phyloP scores from a whole-genome alignment of 768 basidiomycete genomes.

The Pisolithus orientalis region DNA sequence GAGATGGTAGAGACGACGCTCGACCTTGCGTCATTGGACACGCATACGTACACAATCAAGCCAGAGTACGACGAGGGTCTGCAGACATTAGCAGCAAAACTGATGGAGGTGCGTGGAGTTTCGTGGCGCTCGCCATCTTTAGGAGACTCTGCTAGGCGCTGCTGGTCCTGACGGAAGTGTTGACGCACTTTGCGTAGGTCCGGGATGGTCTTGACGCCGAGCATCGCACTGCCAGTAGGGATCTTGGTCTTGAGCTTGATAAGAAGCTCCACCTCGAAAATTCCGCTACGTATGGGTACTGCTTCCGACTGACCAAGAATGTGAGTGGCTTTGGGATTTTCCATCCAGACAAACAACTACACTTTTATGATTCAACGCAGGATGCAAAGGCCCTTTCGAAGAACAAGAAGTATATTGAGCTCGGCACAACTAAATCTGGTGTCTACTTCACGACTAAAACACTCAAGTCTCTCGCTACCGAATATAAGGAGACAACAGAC shows the following conservation, averaged over 20 bases:
- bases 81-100: conserved; percentile 56
- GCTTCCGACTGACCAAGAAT: conserved; percentile 86
- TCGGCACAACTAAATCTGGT: conserved; percentile 81
- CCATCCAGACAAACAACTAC: neutral
- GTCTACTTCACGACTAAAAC: conserved; percentile 80
- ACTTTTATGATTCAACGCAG: conserved; percentile 33
- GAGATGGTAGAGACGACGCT: conserved; percentile 97
- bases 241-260: conserved; percentile 77
- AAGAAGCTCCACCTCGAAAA: conserved; percentile 97
- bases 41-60: conserved; percentile 87
- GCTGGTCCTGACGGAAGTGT: no score
- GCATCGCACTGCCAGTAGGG: conserved; percentile 61
- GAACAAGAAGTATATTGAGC: conserved; percentile 71
- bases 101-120: conserved; percentile 44
- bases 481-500: conserved; percentile 61
- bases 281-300: conserved; percentile 83
- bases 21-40: conserved; percentile 79
- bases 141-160: no score
- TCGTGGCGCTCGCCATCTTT: neutral
- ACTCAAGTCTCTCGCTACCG: conserved; percentile 66
- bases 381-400: conserved; percentile 67
- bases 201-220: conserved; percentile 81
- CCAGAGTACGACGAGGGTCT: conserved; percentile 83
- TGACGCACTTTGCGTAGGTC: conserved; percentile 28
- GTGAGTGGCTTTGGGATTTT: conserved; percentile 38